Evolutionary conservation across 495 filamentous ascomycete genomes (phyloP).

Genomic region (Friedmanniomyces simplex): DNA sequence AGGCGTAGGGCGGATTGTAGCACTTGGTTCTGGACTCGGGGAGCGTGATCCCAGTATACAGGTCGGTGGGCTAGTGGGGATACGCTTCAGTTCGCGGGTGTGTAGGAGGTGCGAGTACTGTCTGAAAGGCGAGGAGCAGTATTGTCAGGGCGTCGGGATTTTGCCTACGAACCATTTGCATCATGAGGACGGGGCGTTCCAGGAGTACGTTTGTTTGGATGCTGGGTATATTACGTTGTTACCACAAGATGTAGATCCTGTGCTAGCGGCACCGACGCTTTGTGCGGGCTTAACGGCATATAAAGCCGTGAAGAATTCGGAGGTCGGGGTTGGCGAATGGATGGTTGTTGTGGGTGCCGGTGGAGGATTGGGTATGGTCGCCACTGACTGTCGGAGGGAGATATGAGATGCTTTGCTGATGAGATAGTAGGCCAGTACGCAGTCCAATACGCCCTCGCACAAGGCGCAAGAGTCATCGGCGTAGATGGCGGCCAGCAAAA

Average conservation of each 20-base stretch:
- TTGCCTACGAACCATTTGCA: conserved; percentile 40
- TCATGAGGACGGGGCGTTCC: conserved; percentile 48
- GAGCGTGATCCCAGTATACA: conserved; percentile 24
- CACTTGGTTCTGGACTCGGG: conserved; percentile 32
- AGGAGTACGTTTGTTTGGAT: conserved; percentile 53
- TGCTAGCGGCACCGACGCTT: conserved; percentile 46
- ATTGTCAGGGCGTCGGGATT: conserved; percentile 24
- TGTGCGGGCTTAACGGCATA: conserved; percentile 35
- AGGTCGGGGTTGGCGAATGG: conserved; percentile 50
- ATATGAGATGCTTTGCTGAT: no score
- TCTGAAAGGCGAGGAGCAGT: conserved; percentile 39
- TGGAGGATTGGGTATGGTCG: conserved; percentile 37
- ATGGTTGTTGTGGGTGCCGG: conserved; percentile 51
- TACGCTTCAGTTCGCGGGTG: conserved; percentile 38
- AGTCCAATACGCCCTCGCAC: conserved; percentile 42
- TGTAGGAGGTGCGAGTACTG: conserved; percentile 42
- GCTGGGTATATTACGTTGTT: conserved; percentile 57
- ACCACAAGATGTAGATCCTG: conserved; percentile 47
- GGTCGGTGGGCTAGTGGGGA: conserved; percentile 37
- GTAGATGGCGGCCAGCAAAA: conserved; percentile 38
- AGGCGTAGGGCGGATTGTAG: conserved; percentile 33
- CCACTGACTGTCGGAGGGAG: background rate
- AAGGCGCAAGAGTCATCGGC: conserved; percentile 38
- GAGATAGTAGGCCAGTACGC: conserved; percentile 25
- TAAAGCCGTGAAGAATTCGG: conserved; percentile 41